These are phyloP conservation scores for Microstroma glucosiphilum DNA, from an alignment of 1,284 basidiomycete species.

Conservation along the genomic window DNA sequence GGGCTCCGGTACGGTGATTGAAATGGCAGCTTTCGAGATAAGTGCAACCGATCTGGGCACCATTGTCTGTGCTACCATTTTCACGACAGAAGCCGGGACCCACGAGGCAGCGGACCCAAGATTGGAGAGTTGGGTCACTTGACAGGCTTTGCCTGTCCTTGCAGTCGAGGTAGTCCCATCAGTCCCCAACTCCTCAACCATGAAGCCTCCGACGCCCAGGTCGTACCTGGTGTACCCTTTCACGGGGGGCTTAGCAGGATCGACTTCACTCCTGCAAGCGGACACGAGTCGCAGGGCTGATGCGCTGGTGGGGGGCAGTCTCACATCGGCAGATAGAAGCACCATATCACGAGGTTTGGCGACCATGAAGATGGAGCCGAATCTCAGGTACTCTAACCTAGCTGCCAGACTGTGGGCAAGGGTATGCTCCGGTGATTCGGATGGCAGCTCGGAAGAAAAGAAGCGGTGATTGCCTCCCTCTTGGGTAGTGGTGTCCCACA, in stretches of 20 bases:
- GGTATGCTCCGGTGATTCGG: neutral
- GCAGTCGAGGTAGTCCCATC: conserved; percentile 14
- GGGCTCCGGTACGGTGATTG: conserved; percentile 14
- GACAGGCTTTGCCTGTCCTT: conserved; percentile 15
- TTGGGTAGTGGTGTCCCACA: conserved; percentile 36
- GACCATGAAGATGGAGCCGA: conserved; percentile 44
- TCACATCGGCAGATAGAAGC: conserved; percentile 31
- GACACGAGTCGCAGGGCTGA: conserved; percentile 28
- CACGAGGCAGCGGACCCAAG: conserved; percentile 38
- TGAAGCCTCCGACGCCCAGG: conserved; percentile 35
- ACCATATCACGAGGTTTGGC: conserved; percentile 40
- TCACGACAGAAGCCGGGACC: conserved; percentile 36
- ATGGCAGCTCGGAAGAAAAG: conserved; percentile 17
- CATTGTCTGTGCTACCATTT: conserved; percentile 38
- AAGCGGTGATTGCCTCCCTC: conserved; percentile 25
- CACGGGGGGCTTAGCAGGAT: conserved; percentile 26
- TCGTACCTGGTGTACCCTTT: conserved; percentile 38
- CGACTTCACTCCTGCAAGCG: conserved; percentile 24
- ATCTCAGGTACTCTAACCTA: conserved; percentile 28
- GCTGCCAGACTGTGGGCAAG: conserved; percentile 20
- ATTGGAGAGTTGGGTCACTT: conserved; percentile 38
- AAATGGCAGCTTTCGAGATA: conserved; percentile 31
- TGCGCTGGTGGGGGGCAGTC: conserved; percentile 18
- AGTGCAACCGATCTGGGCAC: conserved; percentile 34
- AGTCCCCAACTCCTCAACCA: conserved; percentile 38